Evolutionary conservation across 2,329 filamentous ascomycete genomes (phyloP).

Genomic region (Sporothrix brunneoviolacea): DNA sequence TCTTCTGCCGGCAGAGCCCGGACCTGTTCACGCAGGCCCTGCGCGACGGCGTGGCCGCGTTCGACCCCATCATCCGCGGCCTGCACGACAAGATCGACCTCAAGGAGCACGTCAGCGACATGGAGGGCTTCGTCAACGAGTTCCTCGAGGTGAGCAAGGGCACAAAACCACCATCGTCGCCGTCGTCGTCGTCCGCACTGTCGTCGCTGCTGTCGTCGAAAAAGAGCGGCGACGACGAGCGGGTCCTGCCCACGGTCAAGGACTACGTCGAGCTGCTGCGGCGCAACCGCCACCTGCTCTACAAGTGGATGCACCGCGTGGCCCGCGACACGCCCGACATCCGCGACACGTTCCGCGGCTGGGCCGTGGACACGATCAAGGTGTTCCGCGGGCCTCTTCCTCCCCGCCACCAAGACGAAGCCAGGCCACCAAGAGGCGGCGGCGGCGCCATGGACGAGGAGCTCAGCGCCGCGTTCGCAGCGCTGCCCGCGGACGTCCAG

Average conservation of each 20-base stretch:
- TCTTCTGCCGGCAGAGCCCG: conserved; percentile 61
- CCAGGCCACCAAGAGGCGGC: conserved; percentile 25
- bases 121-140: conserved; percentile 63
- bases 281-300: conserved; percentile 56
- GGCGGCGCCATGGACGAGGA: conserved; percentile 31
- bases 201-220: too few species aligned
- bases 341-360: conserved; percentile 52
- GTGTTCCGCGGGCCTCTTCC: conserved; percentile 43
- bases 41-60: conserved; percentile 57
- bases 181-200: too few species aligned
- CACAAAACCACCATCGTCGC: conserved; percentile 24
- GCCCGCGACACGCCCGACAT: conserved; percentile 62
- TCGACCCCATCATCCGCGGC: conserved; percentile 66
- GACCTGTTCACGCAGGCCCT: conserved; percentile 67
- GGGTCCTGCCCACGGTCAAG: conserved; percentile 53
- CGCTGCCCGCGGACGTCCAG: conserved; percentile 42
- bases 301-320: conserved; percentile 66
- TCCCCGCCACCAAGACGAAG: too few species aligned
- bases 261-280: conserved; percentile 64
- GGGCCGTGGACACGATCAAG: conserved; percentile 50
- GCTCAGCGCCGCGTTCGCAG: conserved; percentile 36
- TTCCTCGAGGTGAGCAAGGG: conserved; percentile 55
- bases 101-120: conserved; percentile 58
- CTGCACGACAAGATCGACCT: conserved; percentile 68
- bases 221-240: conserved; percentile 22